These are phyloP conservation scores for Cercospora sesami DNA, from an alignment of 2,329 filamentous ascomycete species.

Conservation along the genomic window DNA sequence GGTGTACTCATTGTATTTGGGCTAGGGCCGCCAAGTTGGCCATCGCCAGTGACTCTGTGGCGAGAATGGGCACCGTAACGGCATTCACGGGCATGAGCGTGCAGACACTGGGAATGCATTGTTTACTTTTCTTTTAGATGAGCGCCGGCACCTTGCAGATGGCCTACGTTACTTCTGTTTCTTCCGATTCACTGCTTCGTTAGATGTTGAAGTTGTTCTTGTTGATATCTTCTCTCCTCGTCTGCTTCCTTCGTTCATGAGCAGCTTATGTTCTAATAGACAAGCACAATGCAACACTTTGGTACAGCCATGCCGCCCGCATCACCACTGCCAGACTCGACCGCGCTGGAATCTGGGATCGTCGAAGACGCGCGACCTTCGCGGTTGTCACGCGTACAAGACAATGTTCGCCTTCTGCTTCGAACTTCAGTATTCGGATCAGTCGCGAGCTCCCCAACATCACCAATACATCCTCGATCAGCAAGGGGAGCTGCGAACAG, in stretches of 20 bases:
- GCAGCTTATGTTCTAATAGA: neutral
- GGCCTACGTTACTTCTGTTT: conserved; percentile 6
- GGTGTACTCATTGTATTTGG: conserved; percentile 14
- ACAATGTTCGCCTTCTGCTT: conserved; percentile 39
- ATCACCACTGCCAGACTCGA: conserved; percentile 37
- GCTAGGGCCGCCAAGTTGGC: conserved; percentile 19
- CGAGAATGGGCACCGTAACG: neutral
- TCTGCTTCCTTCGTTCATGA: neutral
- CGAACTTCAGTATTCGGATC: conserved; percentile 34
- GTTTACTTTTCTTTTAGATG: conserved; percentile 21
- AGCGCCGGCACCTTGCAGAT: conserved; percentile 20
- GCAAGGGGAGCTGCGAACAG: neutral
- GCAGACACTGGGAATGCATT: conserved; percentile 13
- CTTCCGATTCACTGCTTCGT: conserved; percentile 4
- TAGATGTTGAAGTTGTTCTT: conserved; percentile 4
- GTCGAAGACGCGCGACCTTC: conserved; percentile 34
- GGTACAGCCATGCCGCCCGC: conserved; percentile 17
- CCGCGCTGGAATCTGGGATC: conserved; percentile 38
- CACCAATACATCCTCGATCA: conserved; percentile 20
- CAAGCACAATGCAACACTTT: conserved; percentile 20
- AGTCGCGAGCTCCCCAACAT: conserved; percentile 26
- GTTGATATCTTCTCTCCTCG: neutral
- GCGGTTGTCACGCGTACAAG: conserved; percentile 35
- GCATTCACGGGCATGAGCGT: conserved; percentile 14
- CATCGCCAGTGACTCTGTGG: conserved; percentile 15